Percentiles rank a stretch among this genome's conserved stretches.
Conservation (phyloP, 2,329 filamentous ascomycete species). For the Pseudogymnoascus sp. region DNA sequence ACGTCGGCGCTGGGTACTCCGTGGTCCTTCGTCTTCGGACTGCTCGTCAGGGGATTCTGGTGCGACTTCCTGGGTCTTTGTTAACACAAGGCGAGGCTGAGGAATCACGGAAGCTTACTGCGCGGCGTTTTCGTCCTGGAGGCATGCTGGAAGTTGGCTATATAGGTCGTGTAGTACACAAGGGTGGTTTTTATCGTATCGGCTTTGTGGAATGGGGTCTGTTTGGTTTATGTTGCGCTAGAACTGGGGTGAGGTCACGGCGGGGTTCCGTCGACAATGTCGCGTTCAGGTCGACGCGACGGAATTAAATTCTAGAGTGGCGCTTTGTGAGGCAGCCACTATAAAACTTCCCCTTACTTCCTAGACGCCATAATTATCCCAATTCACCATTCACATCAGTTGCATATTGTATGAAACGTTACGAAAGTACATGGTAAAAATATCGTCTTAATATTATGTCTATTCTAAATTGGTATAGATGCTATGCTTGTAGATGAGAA, state of each 20-base stretch:
- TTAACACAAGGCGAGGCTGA: neutral
- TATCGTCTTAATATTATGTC: neutral
- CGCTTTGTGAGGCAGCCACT: neutral
- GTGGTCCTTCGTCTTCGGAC: conserved; percentile 20
- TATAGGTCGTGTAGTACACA: neutral
- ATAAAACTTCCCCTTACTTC: neutral
- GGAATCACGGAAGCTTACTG: conserved; percentile 14
- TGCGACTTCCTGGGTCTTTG: conserved; percentile 16
- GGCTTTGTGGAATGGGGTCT: neutral
- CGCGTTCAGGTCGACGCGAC: neutral
- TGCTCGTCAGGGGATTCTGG: conserved; percentile 19
- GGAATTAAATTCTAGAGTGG: neutral
- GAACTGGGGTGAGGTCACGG: neutral
- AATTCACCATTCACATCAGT: neutral
- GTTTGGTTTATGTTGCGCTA: neutral
- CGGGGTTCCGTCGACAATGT: conserved; percentile 3
- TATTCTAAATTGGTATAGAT: conserved; percentile 5
- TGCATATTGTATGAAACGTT: neutral
- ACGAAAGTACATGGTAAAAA: neutral
- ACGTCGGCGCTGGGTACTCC: conserved; percentile 19
- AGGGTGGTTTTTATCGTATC: neutral
- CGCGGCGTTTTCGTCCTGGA: conserved; percentile 18
- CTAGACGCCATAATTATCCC: neutral
- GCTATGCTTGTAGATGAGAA: neutral
- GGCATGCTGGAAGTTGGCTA: conserved; percentile 17